Percentiles rank a stretch among this genome's conserved stretches.
Conservation (phyloP, 352 stramenopile species). For the Globisporangium abappressorium region DNA sequence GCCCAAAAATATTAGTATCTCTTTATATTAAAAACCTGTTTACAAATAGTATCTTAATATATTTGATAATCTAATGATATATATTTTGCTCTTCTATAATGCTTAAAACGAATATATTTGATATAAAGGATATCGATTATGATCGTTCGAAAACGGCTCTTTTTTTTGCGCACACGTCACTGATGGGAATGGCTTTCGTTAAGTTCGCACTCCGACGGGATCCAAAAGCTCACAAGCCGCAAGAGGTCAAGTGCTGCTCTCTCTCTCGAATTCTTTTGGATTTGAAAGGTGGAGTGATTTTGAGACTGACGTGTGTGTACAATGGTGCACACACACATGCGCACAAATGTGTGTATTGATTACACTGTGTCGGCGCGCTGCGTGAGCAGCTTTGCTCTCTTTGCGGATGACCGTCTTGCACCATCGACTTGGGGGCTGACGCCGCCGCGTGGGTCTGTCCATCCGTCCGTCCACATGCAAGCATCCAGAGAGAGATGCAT, state of each 20-base stretch:
- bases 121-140: background rate
- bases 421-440: background rate
- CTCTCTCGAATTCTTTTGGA: background rate
- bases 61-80: background rate
- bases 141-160: background rate
- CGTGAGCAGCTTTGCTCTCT: background rate
- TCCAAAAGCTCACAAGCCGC: background rate
- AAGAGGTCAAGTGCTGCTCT: background rate
- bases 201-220: background rate
- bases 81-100: background rate
- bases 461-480: background rate
- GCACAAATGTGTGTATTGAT: background rate
- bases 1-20: background rate
- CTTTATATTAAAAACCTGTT: background rate
- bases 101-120: background rate
- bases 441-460: background rate
- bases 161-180: slow-evolving; percentile 6
- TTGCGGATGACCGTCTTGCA: background rate
- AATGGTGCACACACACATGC: background rate
- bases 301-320: background rate
- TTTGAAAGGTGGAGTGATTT: slow-evolving; percentile 4
- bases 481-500: background rate
- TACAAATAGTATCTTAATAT: background rate
- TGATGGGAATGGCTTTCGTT: background rate
- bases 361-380: background rate